Percentiles rank a stretch among this genome's conserved stretches.
Evolutionary conservation across 2,329 filamentous ascomycete genomes (phyloP).

Genomic region (Xylaria polymorpha): DNA sequence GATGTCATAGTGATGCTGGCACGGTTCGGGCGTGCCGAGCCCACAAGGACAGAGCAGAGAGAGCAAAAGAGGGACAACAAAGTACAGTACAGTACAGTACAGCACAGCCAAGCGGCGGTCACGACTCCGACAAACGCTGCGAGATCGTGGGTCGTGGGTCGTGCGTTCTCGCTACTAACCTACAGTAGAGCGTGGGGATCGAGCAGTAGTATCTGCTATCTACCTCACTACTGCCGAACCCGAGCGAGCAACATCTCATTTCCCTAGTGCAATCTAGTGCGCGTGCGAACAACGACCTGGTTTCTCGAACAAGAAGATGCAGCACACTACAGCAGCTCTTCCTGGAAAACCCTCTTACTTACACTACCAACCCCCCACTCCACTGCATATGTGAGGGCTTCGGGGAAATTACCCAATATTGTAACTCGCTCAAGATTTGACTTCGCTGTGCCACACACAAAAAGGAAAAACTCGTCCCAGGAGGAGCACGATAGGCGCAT

Average conservation of each 20-base stretch:
- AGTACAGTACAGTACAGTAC: slow-evolving; percentile 1
- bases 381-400: slow-evolving; percentile 29
- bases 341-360: neutral
- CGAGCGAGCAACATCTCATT: slow-evolving; percentile 29
- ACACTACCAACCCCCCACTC: slow-evolving; percentile 19
- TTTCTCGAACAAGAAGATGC: slow-evolving; percentile 18
- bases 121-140: slow-evolving; percentile 6
- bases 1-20: slow-evolving; percentile 33
- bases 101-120: neutral
- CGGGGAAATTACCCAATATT: slow-evolving; percentile 39
- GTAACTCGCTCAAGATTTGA: slow-evolving; percentile 25
- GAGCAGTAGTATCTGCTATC: slow-evolving; percentile 1
- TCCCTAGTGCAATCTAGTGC: slow-evolving; percentile 24
- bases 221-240: slow-evolving; percentile 18
- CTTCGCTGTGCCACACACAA: slow-evolving; percentile 9
- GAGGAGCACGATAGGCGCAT: slow-evolving; percentile 2
- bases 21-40: slow-evolving; percentile 24
- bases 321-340: slow-evolving; percentile 16
- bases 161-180: slow-evolving; percentile 15
- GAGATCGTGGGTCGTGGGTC: slow-evolving; percentile 13
- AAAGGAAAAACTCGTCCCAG: slow-evolving; percentile 18
- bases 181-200: slow-evolving; percentile 26
- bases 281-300: slow-evolving; percentile 20
- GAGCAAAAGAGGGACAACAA: neutral
- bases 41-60: neutral